Base-by-base conservation (phyloP, 352 stramenopile genomes). In the Globisporangium uncinulatum region DNA sequence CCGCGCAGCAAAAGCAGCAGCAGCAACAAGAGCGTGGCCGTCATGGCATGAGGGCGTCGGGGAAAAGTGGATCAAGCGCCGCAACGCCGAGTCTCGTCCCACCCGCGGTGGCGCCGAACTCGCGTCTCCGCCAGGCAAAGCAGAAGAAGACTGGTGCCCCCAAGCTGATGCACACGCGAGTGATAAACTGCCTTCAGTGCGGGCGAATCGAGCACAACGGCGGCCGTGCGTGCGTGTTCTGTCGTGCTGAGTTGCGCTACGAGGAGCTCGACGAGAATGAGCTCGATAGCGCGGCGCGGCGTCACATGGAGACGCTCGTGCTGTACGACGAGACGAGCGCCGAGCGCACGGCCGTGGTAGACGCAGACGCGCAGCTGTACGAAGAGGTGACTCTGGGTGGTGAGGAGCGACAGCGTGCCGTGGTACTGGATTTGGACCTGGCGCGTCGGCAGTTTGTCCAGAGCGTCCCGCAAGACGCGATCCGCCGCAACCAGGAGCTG, bases 181-280 rank as follows among this genome's bases (percentile, higher is more conserved):
- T 89, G 46, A 86, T 87, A 58, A 91, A 91, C 62, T 91, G 81
- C 54, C 62, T 91, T 37, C 65, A 71, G 17, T 91, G 81, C 51
- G 81, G 81, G 6, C 62, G 66, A 39, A 84, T 91, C 58, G 81
- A 91, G 68, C 66, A 73, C 63, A 87, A 89, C 46, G 74, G 66
- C 51, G 67, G 58, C 9, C 72, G 73, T 15, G 59, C 66, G 51
- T 91, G 81, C 56, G 56, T 34, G 11, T 89, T 87, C 56, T 91
- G 81, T 53, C 69, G 72, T 21, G 60, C 66, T 3, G 74, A 86
- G 57, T 63, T 91, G 32, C 70, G 54, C 17, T 91, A 91, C 54
- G 76, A 79, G 41, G 66, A 71, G 54, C 46, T 77, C 6, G 67
- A 69, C 7, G 62, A 74, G 19, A 58, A 63, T n/a, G 54, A 59